Evolutionary conservation across 805 yeast species (phyloP), one percentile per base, ranked within the genome.

Genomic region (Ogataea nonfermentans): DNA sequence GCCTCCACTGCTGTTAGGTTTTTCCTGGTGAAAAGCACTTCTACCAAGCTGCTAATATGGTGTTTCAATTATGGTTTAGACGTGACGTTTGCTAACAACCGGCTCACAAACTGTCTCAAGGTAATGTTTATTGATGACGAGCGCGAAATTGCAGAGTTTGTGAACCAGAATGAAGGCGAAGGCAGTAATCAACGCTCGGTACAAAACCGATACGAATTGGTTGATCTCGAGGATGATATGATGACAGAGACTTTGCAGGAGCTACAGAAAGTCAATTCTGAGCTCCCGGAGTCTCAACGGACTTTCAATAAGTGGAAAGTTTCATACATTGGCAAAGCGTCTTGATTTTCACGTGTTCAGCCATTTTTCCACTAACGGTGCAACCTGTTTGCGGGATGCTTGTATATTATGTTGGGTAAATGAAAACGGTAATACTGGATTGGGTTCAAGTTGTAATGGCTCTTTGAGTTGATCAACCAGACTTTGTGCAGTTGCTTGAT

Each of bases 371-470:
- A 74, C 39, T 10, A 68, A 55, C 1, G 97, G 97, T 4, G 86
- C 95, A 9, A 89, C 86, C 57, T 85, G 95, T 57, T 90, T 90
- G 52, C 97, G 73, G 24, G 93, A 84, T 1, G 91, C 90, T 6
- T 63, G 58, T 10, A 72, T 52, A 44, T 83, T 78, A 4, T 37
- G 46, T 46, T 69, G 71, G 17, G 13, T 23, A 24, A 39, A 39
- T 23, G 34, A 16, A 11, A 31, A 24, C 15, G 36, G 36, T 22
- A 15, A 32, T 15, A 12, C 16, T 7, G 14, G 11, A 10, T 26
- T 10, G 4, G 36, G 37, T 23, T 39, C 52, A 12, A 67, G 44
- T 14, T 59, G 52, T 28, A 68, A 53, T 6, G 53, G 57, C 9
- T 43, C 47, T 15, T 31, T 13, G 5, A 37, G 31, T 12, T 24